A percentile compares a stretch with the other conserved stretches of the same genome.
These are phyloP conservation scores for Sesbania bispinosa DNA, from an alignment of 306 rosid genomes.

Conservation along the genomic window DNA sequence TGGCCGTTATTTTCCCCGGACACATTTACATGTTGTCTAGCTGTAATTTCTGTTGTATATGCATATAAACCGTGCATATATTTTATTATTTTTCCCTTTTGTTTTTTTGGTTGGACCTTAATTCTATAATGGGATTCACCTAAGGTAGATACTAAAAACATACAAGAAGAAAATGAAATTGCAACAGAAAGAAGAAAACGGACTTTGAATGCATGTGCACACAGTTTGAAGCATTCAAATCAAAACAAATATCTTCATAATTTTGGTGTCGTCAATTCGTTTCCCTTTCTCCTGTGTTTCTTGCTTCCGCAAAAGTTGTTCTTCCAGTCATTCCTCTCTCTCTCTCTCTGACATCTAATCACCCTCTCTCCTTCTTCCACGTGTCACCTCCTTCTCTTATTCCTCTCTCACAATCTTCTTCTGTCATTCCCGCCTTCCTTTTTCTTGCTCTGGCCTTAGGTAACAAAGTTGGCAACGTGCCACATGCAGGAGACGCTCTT, in stretches of 20 bases:
- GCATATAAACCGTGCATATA: too few relatives aligned
- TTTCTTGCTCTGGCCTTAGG: background rate
- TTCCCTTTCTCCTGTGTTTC: background rate
- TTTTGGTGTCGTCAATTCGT: background rate
- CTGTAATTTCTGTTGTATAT: background rate
- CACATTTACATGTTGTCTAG: background rate
- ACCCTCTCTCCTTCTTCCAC: background rate
- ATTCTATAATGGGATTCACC: background rate
- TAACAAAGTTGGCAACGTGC: background rate
- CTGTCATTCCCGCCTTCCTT: background rate
- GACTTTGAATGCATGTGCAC: background rate
- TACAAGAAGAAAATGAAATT: background rate
- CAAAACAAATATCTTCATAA: background rate
- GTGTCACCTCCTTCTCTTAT: conserved; percentile 1
- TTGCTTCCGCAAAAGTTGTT: conserved; percentile 21
- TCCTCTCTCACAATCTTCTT: background rate
- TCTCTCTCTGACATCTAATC: background rate
- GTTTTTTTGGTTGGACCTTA: too few relatives aligned
- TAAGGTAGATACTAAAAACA: background rate
- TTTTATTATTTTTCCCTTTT: too few relatives aligned
- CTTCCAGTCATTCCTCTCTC: conserved; percentile 8
- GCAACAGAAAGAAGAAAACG: background rate
- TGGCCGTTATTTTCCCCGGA: background rate
- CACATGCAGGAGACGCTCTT: background rate
- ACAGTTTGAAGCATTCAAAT: background rate